Percentiles rank a stretch among this genome's conserved stretches.
Conservation (phyloP, 208 protist species). For the Phytomonas francai region DNA sequence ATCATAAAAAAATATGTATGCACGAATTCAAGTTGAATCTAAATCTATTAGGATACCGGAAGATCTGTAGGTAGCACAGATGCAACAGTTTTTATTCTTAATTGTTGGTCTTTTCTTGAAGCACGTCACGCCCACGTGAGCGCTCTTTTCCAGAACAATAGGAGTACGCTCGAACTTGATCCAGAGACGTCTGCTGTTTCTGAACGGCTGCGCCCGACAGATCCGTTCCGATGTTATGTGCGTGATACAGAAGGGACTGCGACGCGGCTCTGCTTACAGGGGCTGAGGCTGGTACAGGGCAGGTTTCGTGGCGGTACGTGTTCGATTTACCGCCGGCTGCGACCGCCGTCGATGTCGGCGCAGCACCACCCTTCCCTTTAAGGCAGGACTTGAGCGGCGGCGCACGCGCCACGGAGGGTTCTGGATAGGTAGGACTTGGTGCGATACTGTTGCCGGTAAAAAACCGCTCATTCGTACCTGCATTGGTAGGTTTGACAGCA, state of each 20-base stretch:
- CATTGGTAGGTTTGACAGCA: constrained; percentile 12
- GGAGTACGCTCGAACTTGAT: too few relatives aligned
- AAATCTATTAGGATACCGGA: neutral
- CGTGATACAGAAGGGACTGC: constrained; percentile 27
- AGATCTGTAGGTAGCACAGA: constrained; percentile 9
- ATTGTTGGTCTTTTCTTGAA: too few relatives aligned
- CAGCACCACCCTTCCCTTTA: constrained; percentile 12
- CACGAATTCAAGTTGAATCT: too few relatives aligned
- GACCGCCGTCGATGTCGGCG: constrained; percentile 2
- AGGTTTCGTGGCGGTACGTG: neutral
- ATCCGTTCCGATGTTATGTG: too few relatives aligned
- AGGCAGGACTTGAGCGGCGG: constrained; percentile 48
- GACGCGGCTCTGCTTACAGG: constrained; percentile 49
- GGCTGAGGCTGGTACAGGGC: constrained; percentile 19
- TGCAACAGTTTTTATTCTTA: neutral
- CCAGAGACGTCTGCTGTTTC: too few relatives aligned
- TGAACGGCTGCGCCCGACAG: too few relatives aligned
- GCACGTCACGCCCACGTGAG: too few relatives aligned
- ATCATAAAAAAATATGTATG: too few relatives aligned
- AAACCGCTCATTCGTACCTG: too few relatives aligned
- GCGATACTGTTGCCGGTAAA: constrained; percentile 17
- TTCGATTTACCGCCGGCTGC: neutral
- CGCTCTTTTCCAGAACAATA: too few relatives aligned
- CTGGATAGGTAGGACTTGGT: constrained; percentile 4
- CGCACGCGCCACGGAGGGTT: neutral